A percentile compares a stretch with the other conserved stretches of the same genome.
phyloP scores from a whole-genome alignment of 108 stramenopile species.

The Fistulifera solaris region DNA sequence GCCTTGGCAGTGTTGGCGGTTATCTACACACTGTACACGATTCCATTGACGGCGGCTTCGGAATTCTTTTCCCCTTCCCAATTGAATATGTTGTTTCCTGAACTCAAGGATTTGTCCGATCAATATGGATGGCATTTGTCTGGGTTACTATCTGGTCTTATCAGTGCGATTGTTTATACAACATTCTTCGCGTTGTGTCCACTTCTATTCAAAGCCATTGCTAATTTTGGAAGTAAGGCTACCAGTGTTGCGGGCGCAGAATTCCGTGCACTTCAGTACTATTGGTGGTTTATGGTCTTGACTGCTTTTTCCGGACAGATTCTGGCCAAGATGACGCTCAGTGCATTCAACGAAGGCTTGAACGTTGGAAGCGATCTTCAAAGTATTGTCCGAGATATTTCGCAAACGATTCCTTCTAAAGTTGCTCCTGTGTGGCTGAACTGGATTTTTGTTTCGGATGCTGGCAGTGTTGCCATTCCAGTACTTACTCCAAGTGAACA shows the following conservation, averaged over 20 bases:
- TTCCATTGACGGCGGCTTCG: slow-evolving; percentile 44
- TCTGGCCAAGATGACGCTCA: slow-evolving; percentile 44
- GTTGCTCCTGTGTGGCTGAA: slow-evolving; percentile 73
- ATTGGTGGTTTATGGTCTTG: slow-evolving; percentile 81
- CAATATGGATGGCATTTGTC: slow-evolving; percentile 23
- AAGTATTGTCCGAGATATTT: slow-evolving; percentile 36
- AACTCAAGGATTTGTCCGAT: slow-evolving; percentile 23
- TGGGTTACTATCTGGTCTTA: slow-evolving; percentile 48
- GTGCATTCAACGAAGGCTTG: slow-evolving; percentile 40
- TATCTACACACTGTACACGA: slow-evolving; percentile 76
- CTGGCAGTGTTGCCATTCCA: slow-evolving; percentile 55
- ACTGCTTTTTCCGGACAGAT: slow-evolving; percentile 71
- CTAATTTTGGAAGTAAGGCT: slow-evolving; percentile 76
- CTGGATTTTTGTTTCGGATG: slow-evolving; percentile 76
- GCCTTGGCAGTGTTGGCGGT: slow-evolving; percentile 33
- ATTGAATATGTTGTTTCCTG: slow-evolving; percentile 37
- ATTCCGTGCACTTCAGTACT: slow-evolving; percentile 62
- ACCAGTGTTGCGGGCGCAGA: slow-evolving; percentile 57
- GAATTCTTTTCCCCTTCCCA: slow-evolving; percentile 31
- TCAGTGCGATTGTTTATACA: slow-evolving; percentile 56
- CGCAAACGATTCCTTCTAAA: slow-evolving; percentile 47
- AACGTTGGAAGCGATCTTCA: slow-evolving; percentile 28
- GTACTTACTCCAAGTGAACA: slow-evolving; percentile 72
- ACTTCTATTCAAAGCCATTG: slow-evolving; percentile 78
- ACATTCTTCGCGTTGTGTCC: slow-evolving; percentile 75